These are phyloP conservation scores for Datura wrightii DNA, from an alignment of 257 asterid genomes.

Conservation along the genomic window DNA sequence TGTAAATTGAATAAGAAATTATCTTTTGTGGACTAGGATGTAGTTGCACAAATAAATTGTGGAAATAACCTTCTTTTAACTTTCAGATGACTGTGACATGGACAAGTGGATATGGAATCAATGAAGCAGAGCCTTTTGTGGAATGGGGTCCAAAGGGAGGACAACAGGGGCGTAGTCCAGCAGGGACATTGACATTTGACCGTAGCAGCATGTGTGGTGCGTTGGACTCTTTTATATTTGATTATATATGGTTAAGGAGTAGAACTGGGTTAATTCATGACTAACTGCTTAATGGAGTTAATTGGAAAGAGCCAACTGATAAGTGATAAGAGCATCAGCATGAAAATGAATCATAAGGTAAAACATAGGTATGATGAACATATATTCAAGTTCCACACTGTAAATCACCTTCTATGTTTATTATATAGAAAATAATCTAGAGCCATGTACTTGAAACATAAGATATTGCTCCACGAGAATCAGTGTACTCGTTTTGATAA, in stretches of 20 bases:
- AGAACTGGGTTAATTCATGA: slow-evolving; percentile 12
- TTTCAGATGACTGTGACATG: slow-evolving; percentile 93
- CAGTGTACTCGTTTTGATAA: not conserved
- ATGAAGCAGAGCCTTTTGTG: slow-evolving; percentile 73
- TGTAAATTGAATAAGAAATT: not conserved
- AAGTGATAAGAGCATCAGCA: not conserved
- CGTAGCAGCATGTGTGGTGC: slow-evolving; percentile 89
- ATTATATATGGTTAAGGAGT: not conserved
- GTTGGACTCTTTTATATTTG: slow-evolving; percentile 35
- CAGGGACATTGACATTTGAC: slow-evolving; percentile 83
- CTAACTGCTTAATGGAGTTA: slow-evolving; percentile 16
- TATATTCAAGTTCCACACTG: not conserved
- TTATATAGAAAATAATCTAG: not conserved
- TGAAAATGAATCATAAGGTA: not conserved
- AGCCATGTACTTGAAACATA: not conserved
- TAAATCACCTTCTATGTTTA: slow-evolving; percentile 7
- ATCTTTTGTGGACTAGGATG: not conserved
- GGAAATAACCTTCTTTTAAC: slow-evolving; percentile 25
- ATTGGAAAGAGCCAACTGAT: not conserved
- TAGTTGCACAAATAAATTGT: not conserved
- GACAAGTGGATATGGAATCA: slow-evolving; percentile 84
- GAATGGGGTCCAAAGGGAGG: slow-evolving; percentile 86
- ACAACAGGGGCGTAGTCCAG: slow-evolving; percentile 59
- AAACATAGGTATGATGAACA: slow-evolving; percentile 2
- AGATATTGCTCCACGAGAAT: not conserved